Evolutionary conservation across 441 rosid genomes (phyloP).

Genomic region (Populus hybrid): DNA sequence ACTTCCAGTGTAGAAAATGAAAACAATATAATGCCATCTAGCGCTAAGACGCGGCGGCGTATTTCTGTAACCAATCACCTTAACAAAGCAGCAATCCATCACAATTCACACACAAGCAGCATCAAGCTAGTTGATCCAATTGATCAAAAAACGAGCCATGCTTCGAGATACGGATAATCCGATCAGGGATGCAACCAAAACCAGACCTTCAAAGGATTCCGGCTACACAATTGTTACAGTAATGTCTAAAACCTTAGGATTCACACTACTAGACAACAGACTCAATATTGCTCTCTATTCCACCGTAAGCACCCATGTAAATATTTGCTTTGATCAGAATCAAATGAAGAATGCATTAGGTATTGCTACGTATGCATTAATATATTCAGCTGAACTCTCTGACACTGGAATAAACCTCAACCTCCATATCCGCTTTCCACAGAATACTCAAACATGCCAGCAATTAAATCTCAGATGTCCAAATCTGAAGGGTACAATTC

Average conservation of each 20-base stretch:
- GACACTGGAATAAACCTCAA: background rate
- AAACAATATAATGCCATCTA: background rate
- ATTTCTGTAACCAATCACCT: background rate
- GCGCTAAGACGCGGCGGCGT: background rate
- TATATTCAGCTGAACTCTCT: background rate
- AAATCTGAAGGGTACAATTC: background rate
- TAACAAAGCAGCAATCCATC: background rate
- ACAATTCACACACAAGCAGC: background rate
- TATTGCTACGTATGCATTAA: too few relatives aligned
- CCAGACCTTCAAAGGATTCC: background rate
- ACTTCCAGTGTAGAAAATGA: background rate
- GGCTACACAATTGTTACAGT: background rate
- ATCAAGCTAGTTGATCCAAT: background rate
- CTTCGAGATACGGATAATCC: background rate
- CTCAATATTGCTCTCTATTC: background rate
- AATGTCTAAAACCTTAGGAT: background rate
- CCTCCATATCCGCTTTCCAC: background rate
- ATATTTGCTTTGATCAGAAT: background rate
- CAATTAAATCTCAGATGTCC: background rate
- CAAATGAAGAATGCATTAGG: background rate
- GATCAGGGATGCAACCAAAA: background rate
- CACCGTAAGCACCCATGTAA: background rate
- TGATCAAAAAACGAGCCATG: background rate
- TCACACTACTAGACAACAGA: background rate
- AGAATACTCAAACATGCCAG: background rate